Evolutionary conservation across 2,329 filamentous ascomycete species (phyloP).

Genomic region (Sarocladium brachiariae): DNA sequence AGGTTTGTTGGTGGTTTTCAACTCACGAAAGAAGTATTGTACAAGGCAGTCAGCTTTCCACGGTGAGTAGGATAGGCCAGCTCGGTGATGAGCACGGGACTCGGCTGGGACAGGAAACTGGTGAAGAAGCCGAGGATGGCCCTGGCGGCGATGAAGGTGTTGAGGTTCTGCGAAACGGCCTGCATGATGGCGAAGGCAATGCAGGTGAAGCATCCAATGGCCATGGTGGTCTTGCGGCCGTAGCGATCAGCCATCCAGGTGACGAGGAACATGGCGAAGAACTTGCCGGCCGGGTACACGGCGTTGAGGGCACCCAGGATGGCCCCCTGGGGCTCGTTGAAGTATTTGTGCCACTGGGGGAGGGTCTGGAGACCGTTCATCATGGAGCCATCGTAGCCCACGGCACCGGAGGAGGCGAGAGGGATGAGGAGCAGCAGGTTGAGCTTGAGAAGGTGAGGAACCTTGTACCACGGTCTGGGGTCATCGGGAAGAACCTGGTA

Average conservation of each 20-base stretch:
- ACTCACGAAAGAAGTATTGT: constrained; percentile 31
- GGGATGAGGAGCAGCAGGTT: constrained; percentile 34
- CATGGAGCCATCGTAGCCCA: constrained; percentile 23
- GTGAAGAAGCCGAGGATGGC: constrained; percentile 23
- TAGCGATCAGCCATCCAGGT: constrained; percentile 30
- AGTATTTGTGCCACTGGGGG: constrained; percentile 32
- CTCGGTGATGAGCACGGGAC: constrained; percentile 25
- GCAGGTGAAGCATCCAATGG: constrained; percentile 25
- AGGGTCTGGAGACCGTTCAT: constrained; percentile 40
- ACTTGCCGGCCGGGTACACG: constrained; percentile 30
- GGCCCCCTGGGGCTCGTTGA: constrained; percentile 29
- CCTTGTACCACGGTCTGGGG: constrained; percentile 30
- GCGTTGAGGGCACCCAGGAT: constrained; percentile 31
- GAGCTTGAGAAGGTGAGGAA: constrained; percentile 32
- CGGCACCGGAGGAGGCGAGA: constrained; percentile 29
- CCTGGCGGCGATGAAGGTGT: constrained; percentile 23
- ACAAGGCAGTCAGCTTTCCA: constrained; percentile 35
- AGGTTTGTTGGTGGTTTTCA: not conserved
- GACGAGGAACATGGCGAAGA: constrained; percentile 29
- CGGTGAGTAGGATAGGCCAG: constrained; percentile 26
- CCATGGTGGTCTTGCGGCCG: constrained; percentile 32
- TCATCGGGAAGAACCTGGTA: constrained; percentile 28
- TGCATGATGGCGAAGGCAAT: constrained; percentile 20
- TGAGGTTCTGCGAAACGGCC: constrained; percentile 15
- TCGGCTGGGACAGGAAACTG: constrained; percentile 19